Evolutionary conservation across 1,284 basidiomycete genomes (phyloP).

Genomic region (Sporisorium graminicola): DNA sequence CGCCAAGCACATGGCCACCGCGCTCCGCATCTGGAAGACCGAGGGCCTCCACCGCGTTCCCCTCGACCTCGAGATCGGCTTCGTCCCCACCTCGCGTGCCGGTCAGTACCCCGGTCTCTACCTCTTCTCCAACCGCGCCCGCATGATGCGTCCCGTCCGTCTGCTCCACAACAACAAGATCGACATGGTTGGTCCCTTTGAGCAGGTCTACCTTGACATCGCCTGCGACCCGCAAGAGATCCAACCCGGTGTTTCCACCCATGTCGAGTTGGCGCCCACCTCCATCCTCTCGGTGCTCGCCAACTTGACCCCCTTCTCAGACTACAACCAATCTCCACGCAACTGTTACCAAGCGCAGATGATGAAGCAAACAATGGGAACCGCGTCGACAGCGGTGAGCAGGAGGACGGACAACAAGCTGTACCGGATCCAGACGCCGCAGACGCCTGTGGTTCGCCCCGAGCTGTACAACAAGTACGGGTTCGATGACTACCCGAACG

Average conservation of each 20-base stretch:
- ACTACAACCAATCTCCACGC: constrained; percentile 87
- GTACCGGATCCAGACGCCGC: constrained; percentile 93
- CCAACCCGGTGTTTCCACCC: constrained; percentile 80
- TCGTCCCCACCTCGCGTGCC: constrained; percentile 87
- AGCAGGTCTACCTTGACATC: constrained; percentile 99
- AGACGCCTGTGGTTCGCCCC: constrained; percentile 94
- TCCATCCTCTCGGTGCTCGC: constrained; percentile 87
- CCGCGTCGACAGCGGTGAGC: constrained; percentile 88
- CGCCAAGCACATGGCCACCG: constrained; percentile 83
- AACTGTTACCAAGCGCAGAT: constrained; percentile 84
- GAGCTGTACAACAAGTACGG: constrained; percentile 93
- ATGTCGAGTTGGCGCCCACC: constrained; percentile 94
- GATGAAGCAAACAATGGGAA: constrained; percentile 99
- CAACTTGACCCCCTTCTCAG: constrained; percentile 79
- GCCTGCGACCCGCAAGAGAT: constrained; percentile 92
- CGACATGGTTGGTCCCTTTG: constrained; percentile 95
- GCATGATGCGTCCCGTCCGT: constrained; percentile 99
- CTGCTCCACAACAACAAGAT: constrained; percentile 86
- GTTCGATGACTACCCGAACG: constrained; percentile 98
- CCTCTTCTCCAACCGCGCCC: constrained; percentile 86
- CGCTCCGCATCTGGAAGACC: constrained; percentile 94
- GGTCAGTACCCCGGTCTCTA: constrained; percentile 98
- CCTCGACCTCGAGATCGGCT: constrained; percentile 93
- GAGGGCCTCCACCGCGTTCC: constrained; percentile 83
- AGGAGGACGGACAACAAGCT: constrained; percentile 99